Percentiles rank a stretch among this genome's conserved stretches.
phyloP scores from a whole-genome alignment of 169 alveolate species.

The Plasmodium vivax region DNA sequence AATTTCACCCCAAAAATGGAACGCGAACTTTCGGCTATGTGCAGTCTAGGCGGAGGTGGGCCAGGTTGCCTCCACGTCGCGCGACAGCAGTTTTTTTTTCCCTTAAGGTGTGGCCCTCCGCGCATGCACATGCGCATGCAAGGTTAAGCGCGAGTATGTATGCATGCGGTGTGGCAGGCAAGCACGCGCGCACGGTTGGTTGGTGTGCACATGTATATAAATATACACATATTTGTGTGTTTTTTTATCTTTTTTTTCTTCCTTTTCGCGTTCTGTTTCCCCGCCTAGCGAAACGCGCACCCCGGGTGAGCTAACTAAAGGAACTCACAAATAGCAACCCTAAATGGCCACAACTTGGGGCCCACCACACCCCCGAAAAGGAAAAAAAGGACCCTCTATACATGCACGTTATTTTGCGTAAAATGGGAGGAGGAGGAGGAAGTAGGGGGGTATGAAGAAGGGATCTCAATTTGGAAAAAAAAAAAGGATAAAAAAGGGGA shows the following conservation, averaged over 20 bases:
- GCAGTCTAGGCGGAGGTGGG: neutral
- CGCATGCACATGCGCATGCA: constrained; percentile 2
- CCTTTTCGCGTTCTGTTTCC: neutral
- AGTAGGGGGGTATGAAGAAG: neutral
- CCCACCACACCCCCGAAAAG: neutral
- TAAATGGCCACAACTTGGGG: neutral
- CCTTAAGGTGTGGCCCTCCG: neutral
- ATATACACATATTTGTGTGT: too few relatives aligned
- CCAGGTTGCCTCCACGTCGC: neutral
- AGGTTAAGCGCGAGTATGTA: neutral
- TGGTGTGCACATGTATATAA: neutral
- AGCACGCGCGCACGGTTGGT: neutral
- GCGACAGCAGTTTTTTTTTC: neutral
- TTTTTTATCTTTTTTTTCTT: neutral
- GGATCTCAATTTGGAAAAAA: neutral
- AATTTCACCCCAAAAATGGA: neutral
- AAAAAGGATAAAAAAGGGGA: neutral
- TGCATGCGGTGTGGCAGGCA: neutral
- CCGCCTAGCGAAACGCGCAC: neutral
- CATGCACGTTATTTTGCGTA: neutral
- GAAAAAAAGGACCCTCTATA: neutral
- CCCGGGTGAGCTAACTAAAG: neutral
- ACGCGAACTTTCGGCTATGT: neutral
- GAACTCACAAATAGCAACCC: neutral
- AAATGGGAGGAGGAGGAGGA: neutral